These are phyloP conservation scores for Imleria badia DNA, from an alignment of 768 basidiomycete genomes.

Conservation along the genomic window DNA sequence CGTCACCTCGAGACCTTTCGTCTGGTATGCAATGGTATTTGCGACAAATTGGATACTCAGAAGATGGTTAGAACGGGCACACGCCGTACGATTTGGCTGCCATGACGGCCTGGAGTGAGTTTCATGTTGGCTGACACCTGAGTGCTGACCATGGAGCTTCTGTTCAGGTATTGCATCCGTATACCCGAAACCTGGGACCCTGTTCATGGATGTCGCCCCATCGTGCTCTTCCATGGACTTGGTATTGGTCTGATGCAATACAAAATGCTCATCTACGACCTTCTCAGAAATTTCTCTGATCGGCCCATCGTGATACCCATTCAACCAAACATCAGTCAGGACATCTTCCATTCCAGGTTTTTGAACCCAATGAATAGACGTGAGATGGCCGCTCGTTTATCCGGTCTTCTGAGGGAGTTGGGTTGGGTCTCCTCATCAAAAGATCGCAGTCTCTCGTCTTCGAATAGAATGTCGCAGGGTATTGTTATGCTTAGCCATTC, in stretches of 20 bases:
- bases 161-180: conserved; percentile 67
- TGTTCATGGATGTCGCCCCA: conserved; percentile 55
- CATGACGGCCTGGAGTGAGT: conserved; percentile 72
- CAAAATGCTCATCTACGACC: conserved; percentile 53
- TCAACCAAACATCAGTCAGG: conserved; percentile 85
- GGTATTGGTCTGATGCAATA: conserved; percentile 82
- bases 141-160: background rate
- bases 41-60: conserved; percentile 49
- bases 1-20: conserved; percentile 65
- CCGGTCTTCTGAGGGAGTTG: conserved; percentile 54
- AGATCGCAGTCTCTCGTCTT: conserved; percentile 4
- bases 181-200: conserved; percentile 68
- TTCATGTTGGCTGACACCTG: background rate
- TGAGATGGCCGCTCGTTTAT: conserved; percentile 58
- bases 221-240: conserved; percentile 87
- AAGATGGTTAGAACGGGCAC: conserved; percentile 41
- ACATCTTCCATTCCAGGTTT: conserved; percentile 75
- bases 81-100: conserved; percentile 43
- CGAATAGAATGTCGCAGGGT: conserved; percentile 39
- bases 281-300: conserved; percentile 56
- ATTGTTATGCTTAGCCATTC: conserved; percentile 85
- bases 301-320: conserved; percentile 76
- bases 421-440: conserved; percentile 55
- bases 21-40: conserved; percentile 57
- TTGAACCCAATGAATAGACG: conserved; percentile 66